These are phyloP conservation scores for Macadamia tetraphylla DNA, from an alignment of 164 flowering plant species.

Conservation along the genomic window DNA sequence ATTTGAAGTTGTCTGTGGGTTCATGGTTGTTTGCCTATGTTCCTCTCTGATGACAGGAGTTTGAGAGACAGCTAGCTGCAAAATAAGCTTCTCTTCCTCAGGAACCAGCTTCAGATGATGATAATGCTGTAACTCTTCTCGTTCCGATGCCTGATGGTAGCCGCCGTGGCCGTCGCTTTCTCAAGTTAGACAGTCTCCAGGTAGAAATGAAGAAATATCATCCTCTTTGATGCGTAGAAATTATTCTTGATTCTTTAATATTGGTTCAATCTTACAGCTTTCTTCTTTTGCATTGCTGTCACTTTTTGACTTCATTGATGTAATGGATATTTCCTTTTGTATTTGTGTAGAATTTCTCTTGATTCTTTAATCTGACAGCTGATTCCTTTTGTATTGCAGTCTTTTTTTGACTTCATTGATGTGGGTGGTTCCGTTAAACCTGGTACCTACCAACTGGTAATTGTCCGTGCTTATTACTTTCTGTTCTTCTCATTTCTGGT, in stretches of 20 bases:
- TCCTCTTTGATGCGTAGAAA: neutral
- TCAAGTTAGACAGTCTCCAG: constrained; percentile 74
- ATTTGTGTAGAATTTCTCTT: too few relatives aligned
- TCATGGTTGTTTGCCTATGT: constrained; percentile 4
- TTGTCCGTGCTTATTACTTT: too few relatives aligned
- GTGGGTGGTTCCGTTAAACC: too few relatives aligned
- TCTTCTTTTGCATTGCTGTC: constrained; percentile 41
- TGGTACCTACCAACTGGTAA: too few relatives aligned
- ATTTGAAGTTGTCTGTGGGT: neutral
- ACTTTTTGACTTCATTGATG: too few relatives aligned
- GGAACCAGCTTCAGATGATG: constrained; percentile 38
- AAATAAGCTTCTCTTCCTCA: too few relatives aligned
- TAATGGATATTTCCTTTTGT: too few relatives aligned
- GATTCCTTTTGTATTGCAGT: too few relatives aligned
- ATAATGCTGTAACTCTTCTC: constrained; percentile 73
- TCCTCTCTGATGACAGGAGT: neutral
- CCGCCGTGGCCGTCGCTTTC: constrained; percentile 84
- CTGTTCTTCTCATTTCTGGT: too few relatives aligned
- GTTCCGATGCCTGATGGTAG: constrained; percentile 95
- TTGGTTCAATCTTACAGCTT: neutral
- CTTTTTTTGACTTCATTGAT: too few relatives aligned
- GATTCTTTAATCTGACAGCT: too few relatives aligned
- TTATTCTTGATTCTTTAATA: neutral
- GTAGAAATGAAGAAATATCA: constrained; percentile 22
- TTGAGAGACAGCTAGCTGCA: too few relatives aligned